Conservation (phyloP, 495 filamentous ascomycete genomes). For the Xylaria venustula region DNA sequence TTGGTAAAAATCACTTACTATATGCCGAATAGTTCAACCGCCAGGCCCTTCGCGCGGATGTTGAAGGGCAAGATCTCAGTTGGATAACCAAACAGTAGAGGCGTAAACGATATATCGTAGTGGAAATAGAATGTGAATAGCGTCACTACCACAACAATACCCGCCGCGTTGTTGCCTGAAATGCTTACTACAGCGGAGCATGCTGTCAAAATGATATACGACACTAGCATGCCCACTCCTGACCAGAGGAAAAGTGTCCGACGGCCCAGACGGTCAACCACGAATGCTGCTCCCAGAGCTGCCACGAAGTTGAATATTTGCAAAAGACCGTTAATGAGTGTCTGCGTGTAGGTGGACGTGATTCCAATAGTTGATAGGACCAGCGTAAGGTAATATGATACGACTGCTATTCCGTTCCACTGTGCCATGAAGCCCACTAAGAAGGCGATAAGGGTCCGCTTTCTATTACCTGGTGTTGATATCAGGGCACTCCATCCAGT, state of each 20-base stretch:
- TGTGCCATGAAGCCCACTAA: slow-evolving; percentile 33
- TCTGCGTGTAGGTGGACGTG: slow-evolving; percentile 33
- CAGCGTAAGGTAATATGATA: slow-evolving; percentile 33
- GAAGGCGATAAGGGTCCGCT: slow-evolving; percentile 24
- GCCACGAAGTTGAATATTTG: slow-evolving; percentile 37
- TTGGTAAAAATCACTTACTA: slow-evolving; percentile 20
- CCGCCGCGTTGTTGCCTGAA: slow-evolving; percentile 23
- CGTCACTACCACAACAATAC: slow-evolving; percentile 41
- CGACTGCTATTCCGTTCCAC: slow-evolving; percentile 30
- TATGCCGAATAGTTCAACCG: slow-evolving; percentile 44
- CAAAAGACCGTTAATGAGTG: slow-evolving; percentile 42
- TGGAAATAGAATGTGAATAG: slow-evolving; percentile 44
- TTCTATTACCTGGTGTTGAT: slow-evolving; percentile 24
- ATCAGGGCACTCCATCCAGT: slow-evolving; percentile 19
- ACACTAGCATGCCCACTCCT: slow-evolving; percentile 52
- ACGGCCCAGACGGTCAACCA: slow-evolving; percentile 47
- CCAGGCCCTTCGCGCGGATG: slow-evolving; percentile 46
- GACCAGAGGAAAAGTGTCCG: slow-evolving; percentile 48
- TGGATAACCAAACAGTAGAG: slow-evolving; percentile 32
- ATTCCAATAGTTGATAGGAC: slow-evolving; percentile 41
- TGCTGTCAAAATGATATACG: slow-evolving; percentile 49
- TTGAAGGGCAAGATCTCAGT: slow-evolving; percentile 42
- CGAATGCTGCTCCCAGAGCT: slow-evolving; percentile 36
- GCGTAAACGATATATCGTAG: slow-evolving; percentile 36
- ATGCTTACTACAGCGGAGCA: slow-evolving; percentile 34